Base-by-base conservation (phyloP, 257 asterid genomes). In the Mitragyna speciosa region DNA sequence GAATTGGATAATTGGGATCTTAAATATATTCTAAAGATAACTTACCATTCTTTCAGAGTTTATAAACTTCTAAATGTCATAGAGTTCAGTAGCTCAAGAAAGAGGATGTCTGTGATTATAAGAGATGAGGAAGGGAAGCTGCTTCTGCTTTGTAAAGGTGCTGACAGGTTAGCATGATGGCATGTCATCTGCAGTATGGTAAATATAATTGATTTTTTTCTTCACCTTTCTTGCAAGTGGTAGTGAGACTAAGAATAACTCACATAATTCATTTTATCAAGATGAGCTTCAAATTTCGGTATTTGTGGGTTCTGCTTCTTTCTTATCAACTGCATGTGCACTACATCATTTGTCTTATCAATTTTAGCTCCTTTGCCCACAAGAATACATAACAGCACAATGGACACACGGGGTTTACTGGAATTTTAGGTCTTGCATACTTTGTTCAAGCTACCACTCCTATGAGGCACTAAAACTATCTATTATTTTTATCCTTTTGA, bases 81-180 rank as follows among this genome's bases (percentile, higher is more conserved):
- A 54, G 97, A 92, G 73, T 92, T 92, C 72, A 83, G 85, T 86
- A 92, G 97, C 82, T 64, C 92, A 77, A 89, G 97, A 83, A 92
- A 89, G 85, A 71, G 97, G 83, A 92, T 92, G 97, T 92, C 95
- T 7, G 93, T 92, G 67, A 83, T 92, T 43, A 88, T 88, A 83
- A 83, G 90, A 83, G 87, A 92, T 45, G 90, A 89, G 84, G 89
- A 90, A 51, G 92, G 93, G 82, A 89, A 81, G 84, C 82, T 92
- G 70, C 81, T 88, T 69, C 84, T 90, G 78, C 89, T 92, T 76
- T 84, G 93, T 86, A 90, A 92, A 87, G 97, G 97, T 72, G 95
- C 95, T 70, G 97, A 92, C 89, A 92, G 94, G 97, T 91, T 81
- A 71, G 90, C 72, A 76, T n/a, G 61, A 56, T 70, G 76, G 49